A percentile compares a stretch with the other conserved stretches of the same genome.
phyloP scores from a whole-genome alignment of 352 stramenopile species.

The Pythium scleroteichum region DNA sequence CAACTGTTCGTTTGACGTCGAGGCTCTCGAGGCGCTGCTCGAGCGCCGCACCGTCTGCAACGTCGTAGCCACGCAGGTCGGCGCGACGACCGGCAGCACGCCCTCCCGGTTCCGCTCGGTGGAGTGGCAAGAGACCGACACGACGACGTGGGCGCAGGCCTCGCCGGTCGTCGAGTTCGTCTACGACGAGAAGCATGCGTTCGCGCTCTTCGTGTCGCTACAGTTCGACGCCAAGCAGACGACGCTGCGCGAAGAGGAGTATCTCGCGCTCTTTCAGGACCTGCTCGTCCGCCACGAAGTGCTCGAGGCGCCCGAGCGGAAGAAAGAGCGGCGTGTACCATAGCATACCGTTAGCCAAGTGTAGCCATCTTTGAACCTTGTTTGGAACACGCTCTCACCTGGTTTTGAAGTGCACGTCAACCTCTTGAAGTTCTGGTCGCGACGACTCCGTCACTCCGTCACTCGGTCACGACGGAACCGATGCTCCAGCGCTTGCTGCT shows the following conservation, averaged over 20 bases:
- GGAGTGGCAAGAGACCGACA: slow-evolving; percentile 89
- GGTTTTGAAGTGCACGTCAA: slow-evolving; percentile 10
- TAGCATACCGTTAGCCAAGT: no score
- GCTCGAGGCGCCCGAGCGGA: slow-evolving; percentile 26
- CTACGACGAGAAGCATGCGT: slow-evolving; percentile 62
- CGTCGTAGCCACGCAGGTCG: slow-evolving; percentile 35
- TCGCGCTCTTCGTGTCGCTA: slow-evolving; percentile 59
- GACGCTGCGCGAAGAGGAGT: slow-evolving; percentile 43
- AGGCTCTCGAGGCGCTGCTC: slow-evolving; percentile 35
- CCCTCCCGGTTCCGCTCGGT: slow-evolving; percentile 81
- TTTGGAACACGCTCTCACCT: slow-evolving; percentile 2
- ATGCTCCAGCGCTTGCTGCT: slow-evolving; percentile 18
- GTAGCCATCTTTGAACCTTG: neutral
- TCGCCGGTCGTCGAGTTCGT: slow-evolving; percentile 77
- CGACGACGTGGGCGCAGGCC: slow-evolving; percentile 80
- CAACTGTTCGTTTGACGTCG: slow-evolving; percentile 44
- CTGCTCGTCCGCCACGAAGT: slow-evolving; percentile 31
- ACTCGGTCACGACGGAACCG: no score
- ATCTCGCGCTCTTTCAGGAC: slow-evolving; percentile 45
- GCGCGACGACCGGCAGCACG: slow-evolving; percentile 56
- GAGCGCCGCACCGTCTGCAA: slow-evolving; percentile 24
- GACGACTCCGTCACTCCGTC: neutral
- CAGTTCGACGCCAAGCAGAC: slow-evolving; percentile 50
- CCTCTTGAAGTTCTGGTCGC: slow-evolving; percentile 6
- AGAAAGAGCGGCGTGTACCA: slow-evolving; percentile 12